Evolutionary conservation across 176 grass and related monocot species (phyloP), one percentile per base, ranked within the genome.

Genomic region (Carex littledalei): DNA sequence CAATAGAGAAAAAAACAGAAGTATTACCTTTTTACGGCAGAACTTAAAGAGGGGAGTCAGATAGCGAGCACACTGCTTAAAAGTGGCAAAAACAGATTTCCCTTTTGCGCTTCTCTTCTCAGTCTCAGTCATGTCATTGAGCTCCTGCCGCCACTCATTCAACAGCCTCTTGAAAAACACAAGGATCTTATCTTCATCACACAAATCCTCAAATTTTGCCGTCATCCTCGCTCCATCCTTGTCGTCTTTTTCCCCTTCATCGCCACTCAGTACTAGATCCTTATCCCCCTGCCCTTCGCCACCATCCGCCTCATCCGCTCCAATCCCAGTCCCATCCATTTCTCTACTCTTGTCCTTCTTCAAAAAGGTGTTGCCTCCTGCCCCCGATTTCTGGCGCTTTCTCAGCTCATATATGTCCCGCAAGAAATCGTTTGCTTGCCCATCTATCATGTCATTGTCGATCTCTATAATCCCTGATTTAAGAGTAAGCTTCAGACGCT

Each of bases 401-500:
- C 91, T 87, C 58, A 94, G 90, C 91, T 94, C 93, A 24, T 86
- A 82, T 82, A 98, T 98, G 83, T 98, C 95, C 5, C 92, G 86
- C 80, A 94, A 91, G 85, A 98, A 94, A 58, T 98, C 95, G 20
- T 98, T 98, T 24, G 92, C 90, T 88, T 98, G 95, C 6, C 93
- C 95, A 52, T 98, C 95, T 0, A 82, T 91, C 88, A 98, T 98
- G 78, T 98, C 89, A 54, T 88, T 86, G 71, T 94, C 95, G 34
- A 92, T 88, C 8, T 94, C 95, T 0, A 98, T 32, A n/a, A 88
- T 79, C 1, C 91, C 90, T 9, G 90, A 95, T 87, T 99, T 91
- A 55, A 99, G 88, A 66, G 88, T 76, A 14, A 88, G 74, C 87
- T 94, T 93, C 76, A 94, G 84, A 69, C 90, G 96, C 15, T 81